phyloP scores from a whole-genome alignment of 148 eudicot species.

The Rhododendron molle region DNA sequence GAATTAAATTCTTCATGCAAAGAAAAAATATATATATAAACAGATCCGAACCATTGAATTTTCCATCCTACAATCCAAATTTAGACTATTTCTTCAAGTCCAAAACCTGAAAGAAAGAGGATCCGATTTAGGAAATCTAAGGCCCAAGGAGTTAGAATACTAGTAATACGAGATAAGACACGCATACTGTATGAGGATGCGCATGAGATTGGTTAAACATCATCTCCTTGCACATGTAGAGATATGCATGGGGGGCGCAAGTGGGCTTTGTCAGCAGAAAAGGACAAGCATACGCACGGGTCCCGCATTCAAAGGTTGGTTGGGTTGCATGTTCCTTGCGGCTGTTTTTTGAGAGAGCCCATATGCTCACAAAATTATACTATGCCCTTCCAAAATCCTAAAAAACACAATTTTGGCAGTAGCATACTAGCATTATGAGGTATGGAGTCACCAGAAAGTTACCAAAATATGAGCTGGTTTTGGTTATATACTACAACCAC shows the following conservation, averaged over 20 bases:
- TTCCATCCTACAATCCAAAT: no score
- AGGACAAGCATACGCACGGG: neutral
- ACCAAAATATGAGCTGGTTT: neutral
- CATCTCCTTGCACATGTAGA: neutral
- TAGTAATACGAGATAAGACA: neutral
- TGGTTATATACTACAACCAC: neutral
- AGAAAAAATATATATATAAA: no score
- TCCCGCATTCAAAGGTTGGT: neutral
- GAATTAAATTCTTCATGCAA: no score
- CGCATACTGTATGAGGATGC: neutral
- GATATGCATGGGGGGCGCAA: neutral
- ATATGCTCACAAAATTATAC: neutral
- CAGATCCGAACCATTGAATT: no score
- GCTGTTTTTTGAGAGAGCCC: neutral
- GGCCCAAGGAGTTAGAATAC: no score
- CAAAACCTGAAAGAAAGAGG: no score
- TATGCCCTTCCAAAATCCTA: neutral
- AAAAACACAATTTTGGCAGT: neutral
- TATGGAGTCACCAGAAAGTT: neutral
- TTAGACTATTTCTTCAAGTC: no score
- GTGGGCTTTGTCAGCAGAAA: neutral
- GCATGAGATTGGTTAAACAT: neutral
- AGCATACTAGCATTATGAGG: neutral
- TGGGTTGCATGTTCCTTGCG: neutral
- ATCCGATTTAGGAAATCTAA: no score